A percentile compares a stretch with the other conserved stretches of the same genome.
These are phyloP conservation scores for Trichoderma hamatum DNA, from an alignment of 2,329 filamentous ascomycete species.

Conservation along the genomic window DNA sequence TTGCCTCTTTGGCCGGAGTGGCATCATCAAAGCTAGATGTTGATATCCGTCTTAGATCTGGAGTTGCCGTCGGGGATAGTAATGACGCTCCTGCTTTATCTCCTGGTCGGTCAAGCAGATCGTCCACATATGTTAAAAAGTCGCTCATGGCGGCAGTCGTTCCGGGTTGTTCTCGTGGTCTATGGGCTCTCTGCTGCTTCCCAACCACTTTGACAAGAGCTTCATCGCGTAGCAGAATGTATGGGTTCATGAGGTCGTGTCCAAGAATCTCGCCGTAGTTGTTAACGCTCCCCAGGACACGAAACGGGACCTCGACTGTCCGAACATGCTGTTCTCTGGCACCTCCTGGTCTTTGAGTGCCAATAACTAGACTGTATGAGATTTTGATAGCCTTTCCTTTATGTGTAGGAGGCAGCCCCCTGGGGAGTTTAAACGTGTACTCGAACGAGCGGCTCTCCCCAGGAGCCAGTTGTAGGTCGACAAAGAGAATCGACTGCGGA, in stretches of 20 bases:
- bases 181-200: constrained; percentile 35
- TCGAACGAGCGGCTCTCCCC: constrained; percentile 87
- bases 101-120: constrained; percentile 64
- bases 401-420: constrained; percentile 87
- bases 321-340: constrained; percentile 80
- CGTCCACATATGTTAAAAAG: constrained; percentile 77
- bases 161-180: constrained; percentile 33
- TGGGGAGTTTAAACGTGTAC: constrained; percentile 83
- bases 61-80: constrained; percentile 69
- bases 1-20: constrained; percentile 75
- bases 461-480: constrained; percentile 83
- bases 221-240: constrained; percentile 83
- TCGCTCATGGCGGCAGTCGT: constrained; percentile 58
- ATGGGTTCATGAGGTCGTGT: constrained; percentile 92
- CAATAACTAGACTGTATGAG: constrained; percentile 85
- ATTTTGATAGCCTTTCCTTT: constrained; percentile 94
- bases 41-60: constrained; percentile 58
- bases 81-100: constrained; percentile 61
- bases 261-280: constrained; percentile 84
- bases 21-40: constrained; percentile 54
- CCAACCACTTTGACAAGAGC: constrained; percentile 62
- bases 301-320: constrained; percentile 90
- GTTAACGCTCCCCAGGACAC: constrained; percentile 91
- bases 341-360: constrained; percentile 82
- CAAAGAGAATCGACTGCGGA: constrained; percentile 93